Percentiles rank a stretch among this genome's conserved stretches.
Evolutionary conservation across 2,329 filamentous ascomycete species (phyloP).

Genomic region (Cladosporium oxysporum): DNA sequence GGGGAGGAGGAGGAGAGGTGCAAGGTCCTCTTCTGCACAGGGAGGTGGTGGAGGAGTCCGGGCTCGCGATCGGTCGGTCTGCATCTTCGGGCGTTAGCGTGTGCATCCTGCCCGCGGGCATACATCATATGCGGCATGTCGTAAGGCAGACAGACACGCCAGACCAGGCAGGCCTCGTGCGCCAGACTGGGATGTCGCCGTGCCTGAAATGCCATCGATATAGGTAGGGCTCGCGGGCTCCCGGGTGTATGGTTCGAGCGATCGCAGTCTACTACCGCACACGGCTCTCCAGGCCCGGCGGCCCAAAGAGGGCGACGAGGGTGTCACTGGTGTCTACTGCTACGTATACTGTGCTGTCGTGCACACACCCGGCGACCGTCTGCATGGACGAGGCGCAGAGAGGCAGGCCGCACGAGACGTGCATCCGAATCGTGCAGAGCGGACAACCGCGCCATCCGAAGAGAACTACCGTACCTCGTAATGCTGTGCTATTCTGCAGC

Average conservation of each 20-base stretch:
- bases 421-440: neutral
- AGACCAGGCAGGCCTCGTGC: neutral
- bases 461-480: neutral
- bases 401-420: neutral
- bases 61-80: neutral
- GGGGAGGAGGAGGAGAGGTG: neutral
- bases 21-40: neutral
- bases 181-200: neutral
- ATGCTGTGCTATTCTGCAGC: too few relatives aligned
- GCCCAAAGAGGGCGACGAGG: neutral
- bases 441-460: neutral
- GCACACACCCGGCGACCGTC: neutral
- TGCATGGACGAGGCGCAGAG: neutral
- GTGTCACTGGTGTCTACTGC: too few relatives aligned
- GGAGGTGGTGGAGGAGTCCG: neutral
- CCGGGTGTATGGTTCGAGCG: slow-evolving; percentile 10
- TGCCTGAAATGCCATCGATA: neutral
- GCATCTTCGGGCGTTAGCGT: neutral
- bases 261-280: neutral
- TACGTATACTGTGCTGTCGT: neutral
- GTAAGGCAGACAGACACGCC: neutral
- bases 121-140: neutral
- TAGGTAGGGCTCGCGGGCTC: neutral
- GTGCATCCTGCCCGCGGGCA: neutral
- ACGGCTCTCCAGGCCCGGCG: slow-evolving; percentile 4